Evolutionary conservation across 345 rosid species (phyloP), one percentile per base, ranked within the genome.

Genomic region (Syzygium jambos): DNA sequence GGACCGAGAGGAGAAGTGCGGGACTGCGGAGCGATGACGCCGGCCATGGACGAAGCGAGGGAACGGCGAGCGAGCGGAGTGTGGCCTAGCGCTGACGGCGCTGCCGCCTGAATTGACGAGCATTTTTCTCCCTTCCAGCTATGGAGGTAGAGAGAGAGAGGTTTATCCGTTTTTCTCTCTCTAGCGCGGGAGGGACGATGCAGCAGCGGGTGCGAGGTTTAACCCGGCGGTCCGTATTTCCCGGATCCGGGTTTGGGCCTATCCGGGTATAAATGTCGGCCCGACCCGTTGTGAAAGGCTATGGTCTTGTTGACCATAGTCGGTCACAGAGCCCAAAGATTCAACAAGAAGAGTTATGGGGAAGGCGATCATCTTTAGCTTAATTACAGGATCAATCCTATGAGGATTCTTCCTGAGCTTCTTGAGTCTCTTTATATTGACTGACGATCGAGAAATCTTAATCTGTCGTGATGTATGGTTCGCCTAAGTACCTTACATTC

Each of bases 1-100:
- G 87, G 89, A 88, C 86, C 56, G 90, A 5, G 90, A 57, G 65
- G 90, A 57, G 65, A 93, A 80, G n/a, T 88, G 22, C 52, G 90
- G 65, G 59, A 89, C 85, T 85, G 89, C 57, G 90, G 89, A 87
- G 84, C 4, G n/a, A 89, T 86, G 85, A 65, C 59, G 65, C 65
- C 88, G 65, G 84, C 88, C 88, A 87, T 80, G 56, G 84, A 73
- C 38, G 68, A 54, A 41, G 84, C 51, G 25, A 15, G 89, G 87
- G 23, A 83, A 43, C 15, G 85, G 57, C 16, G 25, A 22, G 46
- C 22, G 85, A 41, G n/a, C 41, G 29, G 85, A 88, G 78, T 78
- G 51, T 54, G 38, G 53, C 61, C 87, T 51, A 38, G 61, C 7
- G 78, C 29, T 86, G 83, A 51, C 25, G 89, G 84, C 43, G 84